A percentile compares a stretch with the other conserved stretches of the same genome.
phyloP scores from a whole-genome alignment of 768 basidiomycete genomes.

The Termitomyces sp. region DNA sequence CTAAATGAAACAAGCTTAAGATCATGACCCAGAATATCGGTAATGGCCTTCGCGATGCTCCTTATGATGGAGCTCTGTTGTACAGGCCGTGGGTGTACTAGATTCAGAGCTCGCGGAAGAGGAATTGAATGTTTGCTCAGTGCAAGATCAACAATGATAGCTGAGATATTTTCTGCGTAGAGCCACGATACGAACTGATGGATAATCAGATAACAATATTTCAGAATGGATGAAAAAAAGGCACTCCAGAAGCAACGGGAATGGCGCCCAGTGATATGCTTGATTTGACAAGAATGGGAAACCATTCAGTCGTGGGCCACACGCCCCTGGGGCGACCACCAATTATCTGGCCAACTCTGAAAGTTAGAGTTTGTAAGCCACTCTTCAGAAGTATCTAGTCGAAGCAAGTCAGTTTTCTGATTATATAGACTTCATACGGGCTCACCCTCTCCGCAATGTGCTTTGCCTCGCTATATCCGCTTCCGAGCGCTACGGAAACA shows the following conservation, averaged over 20 bases:
- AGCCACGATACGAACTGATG: conserved; percentile 23
- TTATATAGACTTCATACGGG: background rate
- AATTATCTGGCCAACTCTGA: conserved; percentile 32
- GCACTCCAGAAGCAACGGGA: conserved; percentile 22
- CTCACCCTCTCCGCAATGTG: conserved; percentile 27
- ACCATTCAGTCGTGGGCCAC: conserved; percentile 34
- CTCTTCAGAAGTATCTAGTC: conserved; percentile 24
- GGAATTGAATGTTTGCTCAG: conserved; percentile 16
- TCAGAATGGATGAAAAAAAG: background rate
- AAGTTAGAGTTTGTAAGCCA: conserved; percentile 21
- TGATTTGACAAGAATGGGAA: conserved; percentile 33
- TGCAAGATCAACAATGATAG: conserved; percentile 21
- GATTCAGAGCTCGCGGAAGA: conserved; percentile 17
- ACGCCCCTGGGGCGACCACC: conserved; percentile 29
- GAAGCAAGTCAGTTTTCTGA: background rate
- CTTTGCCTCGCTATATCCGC: conserved; percentile 28
- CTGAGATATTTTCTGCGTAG: conserved; percentile 19
- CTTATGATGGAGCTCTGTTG: conserved; percentile 13
- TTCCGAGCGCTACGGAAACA: conserved; percentile 20
- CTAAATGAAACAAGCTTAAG: conserved; percentile 5
- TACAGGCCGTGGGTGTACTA: conserved; percentile 28
- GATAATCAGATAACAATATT: background rate
- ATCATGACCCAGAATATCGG: background rate
- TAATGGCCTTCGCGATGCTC: background rate
- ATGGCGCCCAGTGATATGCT: conserved; percentile 22